Evolutionary conservation across 1,139 yeast species (phyloP), one percentile per base, ranked within the genome.

Genomic region (Diutina sp.): DNA sequence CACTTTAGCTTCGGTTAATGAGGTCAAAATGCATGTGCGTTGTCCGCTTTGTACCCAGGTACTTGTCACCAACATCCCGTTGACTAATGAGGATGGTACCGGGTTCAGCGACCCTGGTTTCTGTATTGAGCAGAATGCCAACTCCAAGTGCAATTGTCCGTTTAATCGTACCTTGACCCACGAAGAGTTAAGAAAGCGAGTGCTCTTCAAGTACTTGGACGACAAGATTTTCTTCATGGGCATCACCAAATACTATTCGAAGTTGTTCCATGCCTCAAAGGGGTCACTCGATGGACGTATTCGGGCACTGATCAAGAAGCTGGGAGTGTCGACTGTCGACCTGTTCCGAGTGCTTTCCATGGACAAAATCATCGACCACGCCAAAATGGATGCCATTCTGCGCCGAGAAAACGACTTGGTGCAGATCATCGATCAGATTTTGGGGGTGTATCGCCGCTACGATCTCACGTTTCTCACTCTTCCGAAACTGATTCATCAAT

Each of bases 21-120:
- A 28, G 6, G 51, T 56, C 28, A 6, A 5, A 11, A 46, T 58
- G 7, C 54, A 58, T 12, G 55, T 61, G 6, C 45, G 46, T 11
- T 69, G 72, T 56, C 69, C 71, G 7, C 51, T 56, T 16, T 68
- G 71, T 57, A 41, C 58, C 5, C 51, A 56, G 5, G 41, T 54
- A 2, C 46, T 64, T 11, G 41, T 61, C 11, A 46, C 52, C 1
- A 52, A 58, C 14, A 60, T 62, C 6, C 64, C 66, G 1, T 64
- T 64, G 45, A 59, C 66, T 8, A 63, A 59, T 55, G 58, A 56
- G n/a, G 44, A 52, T 3, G 48, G 57, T n/a, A 60, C 59, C 8
- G 73, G 72, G 18, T 69, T 69, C 59, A 63, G 66, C 6, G 71
- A 69, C 55, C 51, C 55, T 2, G 45, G 58, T 6, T 67, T 68